Evolutionary conservation across 306 rosid species (phyloP).

Genomic region (Carpinus fangiana): DNA sequence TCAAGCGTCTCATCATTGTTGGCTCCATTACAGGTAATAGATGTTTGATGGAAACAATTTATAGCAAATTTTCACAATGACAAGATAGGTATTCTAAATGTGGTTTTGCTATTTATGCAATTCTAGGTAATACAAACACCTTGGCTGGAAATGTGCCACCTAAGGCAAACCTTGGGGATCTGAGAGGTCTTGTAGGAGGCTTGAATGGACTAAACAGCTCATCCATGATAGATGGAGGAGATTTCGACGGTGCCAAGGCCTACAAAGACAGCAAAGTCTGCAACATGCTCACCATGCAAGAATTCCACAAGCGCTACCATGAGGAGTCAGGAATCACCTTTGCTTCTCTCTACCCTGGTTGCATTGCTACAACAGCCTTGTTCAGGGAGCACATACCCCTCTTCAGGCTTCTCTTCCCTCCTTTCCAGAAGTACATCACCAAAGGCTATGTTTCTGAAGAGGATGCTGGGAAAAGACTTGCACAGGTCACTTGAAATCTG

Average conservation of each 20-base stretch:
- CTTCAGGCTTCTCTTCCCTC: slow-evolving; percentile 59
- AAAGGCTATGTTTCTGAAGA: slow-evolving; percentile 50
- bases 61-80: background rate
- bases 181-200: slow-evolving; percentile 93
- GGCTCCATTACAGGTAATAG: slow-evolving; percentile 91
- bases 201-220: slow-evolving; percentile 82
- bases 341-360: slow-evolving; percentile 75
- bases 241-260: slow-evolving; percentile 96
- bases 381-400: slow-evolving; percentile 33
- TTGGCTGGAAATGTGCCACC: slow-evolving; percentile 99
- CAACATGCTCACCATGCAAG: slow-evolving; percentile 86
- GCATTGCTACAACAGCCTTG: slow-evolving; percentile 73
- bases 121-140: slow-evolving; percentile 85
- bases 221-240: slow-evolving; percentile 91
- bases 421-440: slow-evolving; percentile 95
- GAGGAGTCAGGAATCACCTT: slow-evolving; percentile 23
- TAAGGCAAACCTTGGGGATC: slow-evolving; percentile 95
- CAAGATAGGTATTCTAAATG: slow-evolving; percentile 26
- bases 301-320: slow-evolving; percentile 30
- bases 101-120: slow-evolving; percentile 23
- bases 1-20: slow-evolving; percentile 82
- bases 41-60: slow-evolving; percentile 18
- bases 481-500: slow-evolving; percentile 16
- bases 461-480: slow-evolving; percentile 30
- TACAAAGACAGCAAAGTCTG: slow-evolving; percentile 99